Evolutionary conservation across 2,329 filamentous ascomycete species (phyloP), one percentile per base, ranked within the genome.

Genomic region (Beauveria bassiana): DNA sequence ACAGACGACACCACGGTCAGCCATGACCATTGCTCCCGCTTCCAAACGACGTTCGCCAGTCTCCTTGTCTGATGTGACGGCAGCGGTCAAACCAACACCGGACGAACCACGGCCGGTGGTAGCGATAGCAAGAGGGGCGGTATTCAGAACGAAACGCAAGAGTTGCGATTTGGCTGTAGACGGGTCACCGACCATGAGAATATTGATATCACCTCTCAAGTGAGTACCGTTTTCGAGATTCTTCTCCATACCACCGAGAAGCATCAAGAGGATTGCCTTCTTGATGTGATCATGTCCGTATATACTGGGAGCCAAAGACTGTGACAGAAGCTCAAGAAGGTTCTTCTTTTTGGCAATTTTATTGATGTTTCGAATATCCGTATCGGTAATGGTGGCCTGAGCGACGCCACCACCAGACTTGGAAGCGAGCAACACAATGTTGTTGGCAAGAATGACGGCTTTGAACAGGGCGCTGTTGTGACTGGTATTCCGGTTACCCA

Each of bases 121-220:
- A 10, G 95, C 95, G 72, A 99, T 99, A 2, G 95, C 95, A 49
- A 99, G 80, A 2, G 95, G 95, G 3, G 95, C 95, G 0, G 95
- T 99, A 73, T 99, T 99, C 66, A 98, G 83, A 14, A 99, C 95
- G 70, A 99, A 99, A 28, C 95, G 90, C 47, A 99, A 82, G 61
- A 99, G 83, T 72, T 99, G 95, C n/a, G 95, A 99, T 74, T 99
- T 99, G 63, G 95, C 95, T 0, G 95, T 99, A 0, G 95, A 99
- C 3, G 95, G 95, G 74, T 99, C 95, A 77, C 95, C 95, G 49
- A 99, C 93, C 95, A 99, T 98, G 56, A 99, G 82, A 67, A 99
- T 96, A 73, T 99, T 99, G 77, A 99, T 98, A 71, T 99, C 95
- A 78, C 95, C 95, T 82, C 95, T 89, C 72, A 99, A 78, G 83